A percentile compares a stretch with the other conserved stretches of the same genome.
Evolutionary conservation across 2,329 filamentous ascomycete species (phyloP).

Genomic region (Microcyclosporella mali): DNA sequence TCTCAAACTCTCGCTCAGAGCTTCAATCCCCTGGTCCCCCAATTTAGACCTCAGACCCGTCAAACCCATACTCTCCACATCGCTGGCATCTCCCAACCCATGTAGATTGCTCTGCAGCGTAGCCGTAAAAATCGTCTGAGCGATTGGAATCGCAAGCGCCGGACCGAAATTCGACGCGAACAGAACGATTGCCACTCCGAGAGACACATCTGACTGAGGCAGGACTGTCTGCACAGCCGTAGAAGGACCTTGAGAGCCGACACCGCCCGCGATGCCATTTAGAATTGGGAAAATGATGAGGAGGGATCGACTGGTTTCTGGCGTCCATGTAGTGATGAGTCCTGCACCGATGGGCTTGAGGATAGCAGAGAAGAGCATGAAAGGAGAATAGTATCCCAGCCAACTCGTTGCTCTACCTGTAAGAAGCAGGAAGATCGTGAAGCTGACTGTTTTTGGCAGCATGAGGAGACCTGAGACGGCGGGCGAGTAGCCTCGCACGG

Average conservation of each 20-base stretch:
- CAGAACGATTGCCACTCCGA: not conserved
- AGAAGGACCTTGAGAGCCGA: not conserved
- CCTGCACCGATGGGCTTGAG: slow-evolving; percentile 1
- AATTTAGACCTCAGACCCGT: not conserved
- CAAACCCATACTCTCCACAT: not conserved
- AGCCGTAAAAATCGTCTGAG: not conserved
- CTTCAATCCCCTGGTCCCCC: not conserved
- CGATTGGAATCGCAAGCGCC: not conserved
- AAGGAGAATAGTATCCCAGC: slow-evolving; percentile 2
- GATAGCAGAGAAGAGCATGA: not conserved
- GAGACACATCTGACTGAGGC: not conserved
- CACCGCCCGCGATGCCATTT: not conserved
- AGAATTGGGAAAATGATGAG: not conserved
- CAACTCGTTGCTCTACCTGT: not conserved
- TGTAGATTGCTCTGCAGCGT: not conserved
- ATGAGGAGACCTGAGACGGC: not conserved
- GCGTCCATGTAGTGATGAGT: slow-evolving; percentile 1
- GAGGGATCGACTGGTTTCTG: not conserved
- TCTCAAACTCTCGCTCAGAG: not conserved
- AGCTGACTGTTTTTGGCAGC: not conserved
- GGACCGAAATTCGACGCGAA: not conserved
- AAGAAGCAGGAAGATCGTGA: not conserved
- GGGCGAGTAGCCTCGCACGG: not conserved
- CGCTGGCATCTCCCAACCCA: not conserved
- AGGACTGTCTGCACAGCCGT: slow-evolving; percentile 1